A percentile compares a stretch with the other conserved stretches of the same genome.
phyloP scores from a whole-genome alignment of 306 rosid species.

The Cucumis melo region DNA sequence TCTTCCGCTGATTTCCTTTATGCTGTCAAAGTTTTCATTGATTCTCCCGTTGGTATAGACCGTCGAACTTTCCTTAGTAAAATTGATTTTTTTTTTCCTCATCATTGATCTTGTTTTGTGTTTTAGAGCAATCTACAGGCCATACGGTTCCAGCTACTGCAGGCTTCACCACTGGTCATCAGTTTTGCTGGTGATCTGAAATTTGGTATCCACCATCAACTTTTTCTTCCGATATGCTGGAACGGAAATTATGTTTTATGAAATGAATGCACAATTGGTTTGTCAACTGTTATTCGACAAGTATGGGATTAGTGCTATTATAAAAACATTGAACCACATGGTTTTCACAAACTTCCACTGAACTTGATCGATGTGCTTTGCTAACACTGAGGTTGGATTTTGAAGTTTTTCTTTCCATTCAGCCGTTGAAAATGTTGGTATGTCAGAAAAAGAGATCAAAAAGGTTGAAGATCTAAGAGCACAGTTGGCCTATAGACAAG shows the following conservation, averaged over 20 bases:
- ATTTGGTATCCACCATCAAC: slow-evolving; percentile 38
- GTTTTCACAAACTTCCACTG: background rate
- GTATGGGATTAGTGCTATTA: background rate
- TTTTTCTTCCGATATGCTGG: background rate
- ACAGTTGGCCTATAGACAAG: slow-evolving; percentile 42
- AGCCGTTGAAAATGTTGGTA: slow-evolving; percentile 55
- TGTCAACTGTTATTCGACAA: background rate
- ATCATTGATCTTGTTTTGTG: slow-evolving; percentile 20
- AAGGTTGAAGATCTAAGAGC: slow-evolving; percentile 34
- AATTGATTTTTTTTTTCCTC: background rate
- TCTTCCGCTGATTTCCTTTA: slow-evolving; percentile 65
- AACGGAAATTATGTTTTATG: background rate
- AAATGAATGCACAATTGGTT: background rate
- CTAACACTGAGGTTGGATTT: slow-evolving; percentile 14
- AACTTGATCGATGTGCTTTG: background rate
- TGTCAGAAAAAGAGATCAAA: slow-evolving; percentile 26
- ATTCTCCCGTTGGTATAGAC: slow-evolving; percentile 73
- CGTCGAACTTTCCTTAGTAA: slow-evolving; percentile 4
- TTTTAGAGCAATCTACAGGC: slow-evolving; percentile 71
- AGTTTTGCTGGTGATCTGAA: slow-evolving; percentile 75
- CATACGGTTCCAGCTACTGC: slow-evolving; percentile 69
- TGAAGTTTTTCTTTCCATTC: slow-evolving; percentile 11
- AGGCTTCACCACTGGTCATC: slow-evolving; percentile 61
- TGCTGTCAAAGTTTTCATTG: slow-evolving; percentile 85
- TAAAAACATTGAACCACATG: background rate